Conservation (phyloP, 2,329 filamentous ascomycete genomes). For the Curvularia sp. region DNA sequence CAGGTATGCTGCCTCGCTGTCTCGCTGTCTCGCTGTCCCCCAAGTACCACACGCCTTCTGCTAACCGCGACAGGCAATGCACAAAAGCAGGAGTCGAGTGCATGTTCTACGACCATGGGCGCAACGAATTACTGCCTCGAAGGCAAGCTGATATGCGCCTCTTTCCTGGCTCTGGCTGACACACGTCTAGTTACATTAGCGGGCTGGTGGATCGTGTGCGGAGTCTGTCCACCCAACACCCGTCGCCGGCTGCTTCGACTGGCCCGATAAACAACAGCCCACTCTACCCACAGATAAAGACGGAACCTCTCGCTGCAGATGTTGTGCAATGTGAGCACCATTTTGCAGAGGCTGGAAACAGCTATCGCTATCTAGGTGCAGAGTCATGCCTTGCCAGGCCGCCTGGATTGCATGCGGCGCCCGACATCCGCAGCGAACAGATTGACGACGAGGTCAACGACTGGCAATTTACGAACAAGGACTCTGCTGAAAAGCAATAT, state of each 20-base stretch:
- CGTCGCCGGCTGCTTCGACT: slow-evolving; percentile 31
- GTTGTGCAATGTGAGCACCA: slow-evolving; percentile 41
- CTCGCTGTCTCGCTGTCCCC: slow-evolving; percentile 6
- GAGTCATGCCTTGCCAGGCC: slow-evolving; percentile 46
- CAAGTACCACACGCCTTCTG: slow-evolving; percentile 1
- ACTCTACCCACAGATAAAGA: slow-evolving; percentile 16
- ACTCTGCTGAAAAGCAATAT: slow-evolving; percentile 34
- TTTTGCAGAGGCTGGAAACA: slow-evolving; percentile 43
- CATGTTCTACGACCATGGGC: slow-evolving; percentile 47
- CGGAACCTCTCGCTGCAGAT: slow-evolving; percentile 27
- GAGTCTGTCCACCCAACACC: slow-evolving; percentile 27
- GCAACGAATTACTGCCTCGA: slow-evolving; percentile 41
- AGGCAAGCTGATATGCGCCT: slow-evolving; percentile 27
- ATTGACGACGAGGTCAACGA: slow-evolving; percentile 36
- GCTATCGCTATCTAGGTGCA: slow-evolving; percentile 47
- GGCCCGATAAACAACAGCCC: slow-evolving; percentile 22
- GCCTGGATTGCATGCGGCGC: slow-evolving; percentile 34
- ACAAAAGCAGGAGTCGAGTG: slow-evolving; percentile 48
- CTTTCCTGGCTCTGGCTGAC: slow-evolving; percentile 19
- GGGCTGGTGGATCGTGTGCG: slow-evolving; percentile 48
- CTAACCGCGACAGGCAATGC: slow-evolving; percentile 41
- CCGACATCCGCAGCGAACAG: slow-evolving; percentile 23
- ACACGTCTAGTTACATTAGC: slow-evolving; percentile 43
- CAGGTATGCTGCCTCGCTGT: slow-evolving; percentile 27
- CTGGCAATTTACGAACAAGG: slow-evolving; percentile 33